phyloP scores from a whole-genome alignment of 2,329 filamentous ascomycete genomes.

The Alternaria ventricosa region DNA sequence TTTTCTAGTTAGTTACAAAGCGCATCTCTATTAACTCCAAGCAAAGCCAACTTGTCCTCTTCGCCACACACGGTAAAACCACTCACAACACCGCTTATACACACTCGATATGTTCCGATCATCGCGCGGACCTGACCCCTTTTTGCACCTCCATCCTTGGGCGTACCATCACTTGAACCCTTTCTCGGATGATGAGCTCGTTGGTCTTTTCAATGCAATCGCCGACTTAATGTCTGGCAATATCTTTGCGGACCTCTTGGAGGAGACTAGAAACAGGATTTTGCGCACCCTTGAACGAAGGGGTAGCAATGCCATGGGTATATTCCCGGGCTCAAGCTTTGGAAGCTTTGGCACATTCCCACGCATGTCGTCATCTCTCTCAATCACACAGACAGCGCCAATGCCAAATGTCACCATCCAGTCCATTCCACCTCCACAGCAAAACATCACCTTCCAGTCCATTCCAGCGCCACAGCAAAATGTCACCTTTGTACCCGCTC shows the following conservation, averaged over 20 bases:
- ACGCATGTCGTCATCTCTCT: not conserved
- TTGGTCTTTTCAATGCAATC: not conserved
- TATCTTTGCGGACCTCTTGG: too few species aligned
- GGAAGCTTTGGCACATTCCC: not conserved
- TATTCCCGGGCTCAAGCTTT: not conserved
- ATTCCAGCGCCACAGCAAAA: not conserved
- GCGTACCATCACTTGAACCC: not conserved
- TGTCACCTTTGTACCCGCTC: not conserved
- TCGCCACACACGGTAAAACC: not conserved
- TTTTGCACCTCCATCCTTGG: not conserved
- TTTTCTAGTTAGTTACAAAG: not conserved
- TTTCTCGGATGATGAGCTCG: not conserved
- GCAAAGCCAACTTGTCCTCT: not conserved
- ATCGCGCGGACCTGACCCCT: not conserved
- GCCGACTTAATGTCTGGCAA: too few species aligned
- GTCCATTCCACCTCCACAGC: not conserved
- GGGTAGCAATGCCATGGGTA: too few species aligned
- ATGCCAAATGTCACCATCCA: not conserved
- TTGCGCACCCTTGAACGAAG: not conserved
- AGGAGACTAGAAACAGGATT: not conserved
- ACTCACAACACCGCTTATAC: not conserved
- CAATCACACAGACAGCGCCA: not conserved
- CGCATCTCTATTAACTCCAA: not conserved
- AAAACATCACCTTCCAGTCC: not conserved
- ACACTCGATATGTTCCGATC: not conserved